Evolutionary conservation across 2,329 filamentous ascomycete species (phyloP).

Genomic region (Shiraia sp.): DNA sequence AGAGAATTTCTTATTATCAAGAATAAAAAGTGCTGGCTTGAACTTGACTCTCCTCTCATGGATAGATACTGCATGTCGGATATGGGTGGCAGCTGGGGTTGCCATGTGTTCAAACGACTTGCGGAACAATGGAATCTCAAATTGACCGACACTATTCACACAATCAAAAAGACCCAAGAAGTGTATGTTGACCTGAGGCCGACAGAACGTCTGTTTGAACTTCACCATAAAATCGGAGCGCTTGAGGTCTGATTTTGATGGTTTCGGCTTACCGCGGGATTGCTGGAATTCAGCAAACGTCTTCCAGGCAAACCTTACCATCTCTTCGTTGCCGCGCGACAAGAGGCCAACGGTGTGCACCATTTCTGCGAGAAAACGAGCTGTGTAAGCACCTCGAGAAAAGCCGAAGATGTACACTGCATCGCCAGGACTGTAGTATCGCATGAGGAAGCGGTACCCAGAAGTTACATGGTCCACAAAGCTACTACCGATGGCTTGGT

Average conservation of each 20-base stretch:
- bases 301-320: constrained; percentile 23
- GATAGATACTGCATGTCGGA: constrained; percentile 51
- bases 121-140: constrained; percentile 46
- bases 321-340: constrained; percentile 23
- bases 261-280: constrained; percentile 8
- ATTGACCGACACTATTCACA: constrained; percentile 48
- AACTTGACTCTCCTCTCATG: constrained; percentile 52
- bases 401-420: constrained; percentile 43
- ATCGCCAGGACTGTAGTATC: constrained; percentile 34
- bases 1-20: constrained; percentile 25
- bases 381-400: constrained; percentile 40
- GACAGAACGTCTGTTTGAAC: constrained; percentile 52
- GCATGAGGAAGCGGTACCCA: constrained; percentile 41
- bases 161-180: constrained; percentile 52
- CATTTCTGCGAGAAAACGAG: constrained; percentile 37
- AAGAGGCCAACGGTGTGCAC: constrained; percentile 27
- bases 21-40: constrained; percentile 44
- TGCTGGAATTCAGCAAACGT: constrained; percentile 8
- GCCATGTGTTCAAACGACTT: constrained; percentile 38
- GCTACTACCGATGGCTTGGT: constrained; percentile 12
- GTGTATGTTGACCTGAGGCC: constrained; percentile 45
- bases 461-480: constrained; percentile 23
- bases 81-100: constrained; percentile 31
- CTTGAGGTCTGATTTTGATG: constrained; percentile 41
- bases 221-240: constrained; percentile 47